Percentiles rank a stretch among this genome's conserved stretches.
phyloP scores from a whole-genome alignment of 2,329 filamentous ascomycete genomes.

The Neopestalotiopsis sp. region DNA sequence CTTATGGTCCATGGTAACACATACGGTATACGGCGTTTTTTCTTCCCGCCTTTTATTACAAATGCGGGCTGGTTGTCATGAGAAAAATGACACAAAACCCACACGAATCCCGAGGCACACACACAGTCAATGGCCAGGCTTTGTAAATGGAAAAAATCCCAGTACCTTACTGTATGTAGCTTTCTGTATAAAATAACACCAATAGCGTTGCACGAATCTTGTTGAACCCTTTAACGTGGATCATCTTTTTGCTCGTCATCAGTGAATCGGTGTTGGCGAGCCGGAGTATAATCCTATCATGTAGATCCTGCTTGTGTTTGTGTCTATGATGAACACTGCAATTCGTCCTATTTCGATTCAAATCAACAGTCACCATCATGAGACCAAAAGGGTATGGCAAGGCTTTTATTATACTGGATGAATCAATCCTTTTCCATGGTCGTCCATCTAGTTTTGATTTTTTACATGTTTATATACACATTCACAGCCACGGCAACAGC shows the following conservation, averaged over 20 bases:
- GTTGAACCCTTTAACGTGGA: too few relatives aligned
- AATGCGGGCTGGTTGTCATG: neutral
- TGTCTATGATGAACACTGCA: too few relatives aligned
- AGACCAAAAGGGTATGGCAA: too few relatives aligned
- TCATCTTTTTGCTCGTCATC: too few relatives aligned
- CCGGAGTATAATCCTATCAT: too few relatives aligned
- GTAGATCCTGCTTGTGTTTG: too few relatives aligned
- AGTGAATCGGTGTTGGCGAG: too few relatives aligned
- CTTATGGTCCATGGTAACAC: neutral
- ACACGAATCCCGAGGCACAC: neutral
- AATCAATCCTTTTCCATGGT: neutral
- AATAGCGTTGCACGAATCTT: neutral
- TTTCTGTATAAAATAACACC: neutral
- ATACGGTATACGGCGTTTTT: neutral
- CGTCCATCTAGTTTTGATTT: neutral
- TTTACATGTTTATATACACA: neutral
- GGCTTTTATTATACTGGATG: neutral
- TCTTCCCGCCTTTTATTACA: neutral
- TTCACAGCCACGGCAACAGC: constrained; percentile 8
- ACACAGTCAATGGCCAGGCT: neutral
- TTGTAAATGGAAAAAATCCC: neutral
- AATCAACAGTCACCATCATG: too few relatives aligned
- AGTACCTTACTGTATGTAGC: neutral
- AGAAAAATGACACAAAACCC: neutral
- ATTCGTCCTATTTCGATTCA: too few relatives aligned